phyloP scores from a whole-genome alignment of 331 rosid genomes.

The Saraca asoca region DNA sequence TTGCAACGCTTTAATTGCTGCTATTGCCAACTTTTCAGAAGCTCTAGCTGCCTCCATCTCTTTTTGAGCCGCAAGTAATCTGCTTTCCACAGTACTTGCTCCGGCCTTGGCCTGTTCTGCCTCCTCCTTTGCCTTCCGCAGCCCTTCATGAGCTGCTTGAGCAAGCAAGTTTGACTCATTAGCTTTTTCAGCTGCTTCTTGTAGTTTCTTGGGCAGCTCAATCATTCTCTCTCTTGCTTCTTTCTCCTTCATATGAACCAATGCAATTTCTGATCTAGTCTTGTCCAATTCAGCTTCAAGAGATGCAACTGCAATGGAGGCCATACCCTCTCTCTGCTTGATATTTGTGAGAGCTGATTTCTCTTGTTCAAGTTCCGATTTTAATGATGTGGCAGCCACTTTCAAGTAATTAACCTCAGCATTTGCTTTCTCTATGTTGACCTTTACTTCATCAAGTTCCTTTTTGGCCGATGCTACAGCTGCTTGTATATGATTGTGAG shows the following conservation, averaged over 20 bases:
- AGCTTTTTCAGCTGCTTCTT: conserved; percentile 75
- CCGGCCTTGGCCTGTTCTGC: conserved; percentile 89
- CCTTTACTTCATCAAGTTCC: conserved; percentile 83
- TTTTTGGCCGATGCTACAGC: conserved; percentile 68
- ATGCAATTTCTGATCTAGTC: conserved; percentile 75
- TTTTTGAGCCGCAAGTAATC: conserved; percentile 86
- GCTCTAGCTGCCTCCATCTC: conserved; percentile 97
- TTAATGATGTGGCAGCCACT: conserved; percentile 79
- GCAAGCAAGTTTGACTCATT: conserved; percentile 75
- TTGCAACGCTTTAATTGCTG: conserved; percentile 88
- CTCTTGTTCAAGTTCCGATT: conserved; percentile 75
- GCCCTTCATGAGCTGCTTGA: conserved; percentile 64
- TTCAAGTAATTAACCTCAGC: conserved; percentile 79
- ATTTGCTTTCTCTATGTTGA: conserved; percentile 83
- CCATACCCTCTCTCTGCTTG: conserved; percentile 86
- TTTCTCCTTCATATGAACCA: conserved; percentile 76
- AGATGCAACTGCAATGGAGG: conserved; percentile 73
- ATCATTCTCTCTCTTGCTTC: conserved; percentile 72
- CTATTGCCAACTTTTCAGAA: conserved; percentile 75
- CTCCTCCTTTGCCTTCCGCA: conserved; percentile 76
- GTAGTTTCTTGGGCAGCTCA: conserved; percentile 75
- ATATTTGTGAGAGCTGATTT: conserved; percentile 59
- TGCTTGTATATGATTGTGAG: conserved; percentile 50
- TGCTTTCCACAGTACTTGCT: conserved; percentile 72
- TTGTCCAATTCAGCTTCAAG: conserved; percentile 79